Conservation (phyloP, 2,329 filamentous ascomycete genomes). For the Diaporthe australafricana region DNA sequence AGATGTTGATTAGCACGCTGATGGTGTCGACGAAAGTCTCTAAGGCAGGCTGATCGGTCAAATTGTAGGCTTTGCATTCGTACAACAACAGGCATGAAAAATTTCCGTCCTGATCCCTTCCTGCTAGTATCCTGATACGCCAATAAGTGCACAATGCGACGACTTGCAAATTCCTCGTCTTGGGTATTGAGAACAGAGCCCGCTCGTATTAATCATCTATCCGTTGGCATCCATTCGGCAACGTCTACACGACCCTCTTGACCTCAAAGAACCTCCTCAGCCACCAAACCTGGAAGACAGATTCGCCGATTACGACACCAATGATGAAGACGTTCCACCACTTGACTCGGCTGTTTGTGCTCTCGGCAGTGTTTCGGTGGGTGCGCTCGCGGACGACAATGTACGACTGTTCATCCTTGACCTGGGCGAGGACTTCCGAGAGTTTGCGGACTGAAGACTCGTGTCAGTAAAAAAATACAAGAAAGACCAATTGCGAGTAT, state of each 20-base stretch:
- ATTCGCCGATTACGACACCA: slow-evolving; percentile 87
- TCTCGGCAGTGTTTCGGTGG: slow-evolving; percentile 98
- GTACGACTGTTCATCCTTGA: slow-evolving; percentile 98
- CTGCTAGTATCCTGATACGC: slow-evolving; percentile 3
- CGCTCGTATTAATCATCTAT: slow-evolving; percentile 22
- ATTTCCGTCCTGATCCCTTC: neutral
- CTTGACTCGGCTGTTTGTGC: slow-evolving; percentile 96
- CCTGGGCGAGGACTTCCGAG: slow-evolving; percentile 86
- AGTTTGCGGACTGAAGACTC: slow-evolving; percentile 76
- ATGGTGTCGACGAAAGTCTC: neutral
- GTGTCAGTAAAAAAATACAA: slow-evolving; percentile 36
- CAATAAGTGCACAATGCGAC: slow-evolving; percentile 3
- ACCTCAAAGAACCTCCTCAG: slow-evolving; percentile 97
- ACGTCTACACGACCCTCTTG: slow-evolving; percentile 69
- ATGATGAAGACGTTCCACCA: slow-evolving; percentile 99
- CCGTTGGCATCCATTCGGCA: neutral
- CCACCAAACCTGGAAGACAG: slow-evolving; percentile 99
- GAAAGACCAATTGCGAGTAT: neutral
- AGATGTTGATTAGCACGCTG: neutral
- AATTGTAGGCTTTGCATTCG: neutral
- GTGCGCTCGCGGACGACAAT: slow-evolving; percentile 95
- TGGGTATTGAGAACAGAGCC: slow-evolving; percentile 32
- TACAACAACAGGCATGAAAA: neutral
- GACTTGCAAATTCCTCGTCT: slow-evolving; percentile 2
- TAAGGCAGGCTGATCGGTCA: neutral